phyloP scores from a whole-genome alignment of 176 grass and related monocot species.

The maize (Zea mays) region DNA sequence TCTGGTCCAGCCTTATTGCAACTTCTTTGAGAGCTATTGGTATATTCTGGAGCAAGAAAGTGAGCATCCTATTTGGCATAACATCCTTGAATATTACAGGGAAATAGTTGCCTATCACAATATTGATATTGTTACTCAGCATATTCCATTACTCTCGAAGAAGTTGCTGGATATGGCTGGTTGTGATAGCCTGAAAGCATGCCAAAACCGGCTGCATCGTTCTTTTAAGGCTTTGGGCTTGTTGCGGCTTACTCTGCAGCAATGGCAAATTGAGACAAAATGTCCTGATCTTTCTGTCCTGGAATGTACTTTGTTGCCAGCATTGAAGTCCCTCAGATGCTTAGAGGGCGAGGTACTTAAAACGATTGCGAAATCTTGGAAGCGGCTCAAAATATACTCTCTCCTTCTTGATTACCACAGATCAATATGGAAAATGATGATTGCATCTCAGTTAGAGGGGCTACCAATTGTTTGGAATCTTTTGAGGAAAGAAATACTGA shows the following conservation, averaged over 20 bases:
- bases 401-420: conserved; percentile 77
- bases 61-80: conserved; percentile 73
- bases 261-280: conserved; percentile 66
- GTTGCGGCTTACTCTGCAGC: conserved; percentile 61
- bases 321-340: conserved; percentile 59
- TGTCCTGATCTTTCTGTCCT: conserved; percentile 44
- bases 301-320: conserved; percentile 39
- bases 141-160: conserved; percentile 62
- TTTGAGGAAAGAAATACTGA: conserved; percentile 70
- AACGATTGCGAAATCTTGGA: conserved; percentile 43
- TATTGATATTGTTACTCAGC: conserved; percentile 49
- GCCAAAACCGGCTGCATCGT: conserved; percentile 33
- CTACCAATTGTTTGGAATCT: conserved; percentile 71
- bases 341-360: conserved; percentile 68
- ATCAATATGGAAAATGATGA: conserved; percentile 71
- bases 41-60: conserved; percentile 59
- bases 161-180: conserved; percentile 57
- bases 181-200: conserved; percentile 49
- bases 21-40: conserved; percentile 57
- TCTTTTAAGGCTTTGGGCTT: conserved; percentile 58
- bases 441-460: conserved; percentile 61
- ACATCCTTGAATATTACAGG: conserved; percentile 53
- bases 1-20: conserved; percentile 60
- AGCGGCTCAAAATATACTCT: conserved; percentile 56
- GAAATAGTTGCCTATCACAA: conserved; percentile 62